These are phyloP conservation scores for Phytophthora crassamura DNA, from an alignment of 352 stramenopile genomes.

Conservation along the genomic window DNA sequence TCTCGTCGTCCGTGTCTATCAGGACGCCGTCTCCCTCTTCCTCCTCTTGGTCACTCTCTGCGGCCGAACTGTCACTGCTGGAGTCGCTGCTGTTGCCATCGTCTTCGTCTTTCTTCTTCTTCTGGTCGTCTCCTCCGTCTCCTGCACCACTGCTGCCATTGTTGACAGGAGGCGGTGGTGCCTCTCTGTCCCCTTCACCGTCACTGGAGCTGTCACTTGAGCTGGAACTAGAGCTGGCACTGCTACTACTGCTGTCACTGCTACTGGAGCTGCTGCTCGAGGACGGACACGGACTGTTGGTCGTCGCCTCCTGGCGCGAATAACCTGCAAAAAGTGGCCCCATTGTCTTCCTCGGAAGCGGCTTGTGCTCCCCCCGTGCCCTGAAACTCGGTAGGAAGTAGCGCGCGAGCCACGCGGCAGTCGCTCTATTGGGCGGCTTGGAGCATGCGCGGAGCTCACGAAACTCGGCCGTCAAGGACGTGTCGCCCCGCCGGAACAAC, in stretches of 20 bases:
- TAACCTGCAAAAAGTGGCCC: background rate
- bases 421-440: slow-evolving; percentile 12
- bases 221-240: slow-evolving; percentile 30
- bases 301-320: slow-evolving; percentile 10
- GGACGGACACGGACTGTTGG: slow-evolving; percentile 47
- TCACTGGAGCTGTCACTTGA: slow-evolving; percentile 39
- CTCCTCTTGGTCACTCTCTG: slow-evolving; percentile 39
- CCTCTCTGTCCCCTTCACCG: slow-evolving; percentile 40
- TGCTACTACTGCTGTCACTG: slow-evolving; percentile 44
- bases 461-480: background rate
- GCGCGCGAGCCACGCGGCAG: slow-evolving; percentile 11
- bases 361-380: slow-evolving; percentile 4
- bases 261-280: slow-evolving; percentile 44
- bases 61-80: slow-evolving; percentile 40
- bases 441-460: background rate
- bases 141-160: slow-evolving; percentile 19
- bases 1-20: slow-evolving; percentile 58
- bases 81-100: slow-evolving; percentile 43
- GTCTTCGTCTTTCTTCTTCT: slow-evolving; percentile 36
- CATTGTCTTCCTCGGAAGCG: background rate
- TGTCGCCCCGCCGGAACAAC: slow-evolving; percentile 15
- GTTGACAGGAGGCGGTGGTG: slow-evolving; percentile 21
- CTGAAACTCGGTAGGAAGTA: slow-evolving; percentile 8
- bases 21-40: slow-evolving; percentile 48
- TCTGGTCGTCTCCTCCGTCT: slow-evolving; percentile 24